A percentile compares a stretch with the other conserved stretches of the same genome.
These are phyloP conservation scores for Prunus yedoensis DNA, from an alignment of 331 rosid genomes.

Conservation along the genomic window DNA sequence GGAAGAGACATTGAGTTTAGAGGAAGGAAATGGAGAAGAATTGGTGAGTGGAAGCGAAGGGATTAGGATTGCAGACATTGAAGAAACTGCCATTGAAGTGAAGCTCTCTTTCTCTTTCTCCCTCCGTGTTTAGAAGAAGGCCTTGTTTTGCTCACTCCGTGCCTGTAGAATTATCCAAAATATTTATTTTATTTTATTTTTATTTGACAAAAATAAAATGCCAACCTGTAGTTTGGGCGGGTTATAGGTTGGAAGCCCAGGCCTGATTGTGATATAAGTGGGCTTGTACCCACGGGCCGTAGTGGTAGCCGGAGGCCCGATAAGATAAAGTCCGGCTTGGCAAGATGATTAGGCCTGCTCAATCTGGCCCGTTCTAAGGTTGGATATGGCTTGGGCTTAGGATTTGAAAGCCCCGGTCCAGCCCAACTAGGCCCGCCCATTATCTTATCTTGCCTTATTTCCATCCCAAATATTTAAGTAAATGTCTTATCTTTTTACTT, in stretches of 20 bases:
- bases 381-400: accelerated
- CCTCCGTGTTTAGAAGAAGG: background rate
- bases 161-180: constrained; percentile 40
- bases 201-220: background rate
- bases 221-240: background rate
- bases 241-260: background rate
- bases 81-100: constrained; percentile 76
- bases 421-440: no score
- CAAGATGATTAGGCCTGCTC: no score
- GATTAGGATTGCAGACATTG: constrained; percentile 52
- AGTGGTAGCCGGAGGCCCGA: no score
- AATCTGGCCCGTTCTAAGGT: no score
- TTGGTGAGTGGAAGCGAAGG: constrained; percentile 50
- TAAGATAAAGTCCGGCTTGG: no score
- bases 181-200: background rate
- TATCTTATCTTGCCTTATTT: no score
- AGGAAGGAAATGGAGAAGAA: constrained; percentile 40
- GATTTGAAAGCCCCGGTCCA: no score
- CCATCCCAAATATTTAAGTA: no score
- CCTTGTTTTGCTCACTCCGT: background rate
- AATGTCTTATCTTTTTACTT: no score
- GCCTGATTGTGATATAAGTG: background rate
- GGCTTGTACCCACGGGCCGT: background rate
- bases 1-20: constrained; percentile 40
- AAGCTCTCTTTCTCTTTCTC: constrained; percentile 7